Evolutionary conservation across 345 rosid genomes (phyloP).

Genomic region (Boechera retrofracta): DNA sequence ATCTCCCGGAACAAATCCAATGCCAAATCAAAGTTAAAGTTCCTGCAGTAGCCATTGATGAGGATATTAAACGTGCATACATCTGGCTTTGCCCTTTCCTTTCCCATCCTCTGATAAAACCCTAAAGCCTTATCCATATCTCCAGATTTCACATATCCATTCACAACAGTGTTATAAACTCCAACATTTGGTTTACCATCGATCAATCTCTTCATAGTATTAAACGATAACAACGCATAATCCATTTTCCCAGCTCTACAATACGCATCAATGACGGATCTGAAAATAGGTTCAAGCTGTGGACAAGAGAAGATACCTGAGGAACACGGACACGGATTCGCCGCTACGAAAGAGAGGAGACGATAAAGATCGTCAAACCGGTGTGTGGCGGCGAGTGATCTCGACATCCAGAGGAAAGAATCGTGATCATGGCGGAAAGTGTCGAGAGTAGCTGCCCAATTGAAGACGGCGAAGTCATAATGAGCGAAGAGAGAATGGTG

Average conservation of each 20-base stretch:
- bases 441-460: conserved; percentile 77
- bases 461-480: conserved; percentile 77
- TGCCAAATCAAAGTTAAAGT: conserved; percentile 56
- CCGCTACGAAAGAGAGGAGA: conserved; percentile 62
- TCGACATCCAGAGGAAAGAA: conserved; percentile 79
- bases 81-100: conserved; percentile 73
- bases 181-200: conserved; percentile 67
- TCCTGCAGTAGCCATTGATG: conserved; percentile 71
- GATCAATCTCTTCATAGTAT: conserved; percentile 67
- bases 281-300: conserved; percentile 63
- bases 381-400: conserved; percentile 68
- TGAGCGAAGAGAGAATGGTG: conserved; percentile 76
- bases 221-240: conserved; percentile 62
- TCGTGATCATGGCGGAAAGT: conserved; percentile 83
- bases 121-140: conserved; percentile 55
- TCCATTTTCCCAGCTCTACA: conserved; percentile 66
- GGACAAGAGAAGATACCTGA: conserved; percentile 92
- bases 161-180: conserved; percentile 67
- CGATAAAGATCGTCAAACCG: conserved; percentile 59
- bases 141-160: conserved; percentile 68
- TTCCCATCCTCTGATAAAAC: conserved; percentile 66
- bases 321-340: conserved; percentile 83
- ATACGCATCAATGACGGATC: conserved; percentile 56
- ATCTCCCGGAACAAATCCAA: conserved; percentile 77
- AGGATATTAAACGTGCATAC: conserved; percentile 73